These are phyloP conservation scores for Venturia effusa DNA, from an alignment of 2,329 filamentous ascomycete genomes.

Conservation along the genomic window DNA sequence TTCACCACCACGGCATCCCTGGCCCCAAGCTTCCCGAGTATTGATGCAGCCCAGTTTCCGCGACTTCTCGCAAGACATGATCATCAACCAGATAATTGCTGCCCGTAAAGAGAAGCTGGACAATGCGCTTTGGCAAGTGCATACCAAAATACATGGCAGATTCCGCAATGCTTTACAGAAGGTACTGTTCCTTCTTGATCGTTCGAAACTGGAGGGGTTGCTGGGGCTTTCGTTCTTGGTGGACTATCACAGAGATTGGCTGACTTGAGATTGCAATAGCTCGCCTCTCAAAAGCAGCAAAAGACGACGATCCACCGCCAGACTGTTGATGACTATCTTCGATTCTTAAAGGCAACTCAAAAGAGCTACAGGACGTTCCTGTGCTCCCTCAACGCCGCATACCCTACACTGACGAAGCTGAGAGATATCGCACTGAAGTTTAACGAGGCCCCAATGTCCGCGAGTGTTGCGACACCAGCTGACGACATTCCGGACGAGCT, in stretches of 20 bases:
- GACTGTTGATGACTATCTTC: conserved; percentile 72
- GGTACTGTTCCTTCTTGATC: conserved; percentile 21
- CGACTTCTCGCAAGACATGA: conserved; percentile 56
- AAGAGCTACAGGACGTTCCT: conserved; percentile 25
- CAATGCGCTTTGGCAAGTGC: conserved; percentile 63
- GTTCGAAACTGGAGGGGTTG: background rate
- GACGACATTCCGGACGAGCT: background rate
- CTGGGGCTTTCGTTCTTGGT: background rate
- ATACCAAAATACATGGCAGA: conserved; percentile 64
- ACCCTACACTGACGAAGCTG: conserved; percentile 46
- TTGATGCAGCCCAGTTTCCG: conserved; percentile 48
- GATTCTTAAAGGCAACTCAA: conserved; percentile 57
- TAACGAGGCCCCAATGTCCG: background rate
- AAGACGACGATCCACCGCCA: conserved; percentile 36
- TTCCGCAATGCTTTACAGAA: conserved; percentile 61
- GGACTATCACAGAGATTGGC: background rate
- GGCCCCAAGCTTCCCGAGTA: background rate
- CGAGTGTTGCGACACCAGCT: background rate
- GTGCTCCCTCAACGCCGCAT: conserved; percentile 58
- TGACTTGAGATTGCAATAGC: conserved; percentile 2
- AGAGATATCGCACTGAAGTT: conserved; percentile 39
- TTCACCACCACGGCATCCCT: background rate
- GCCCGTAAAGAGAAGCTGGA: conserved; percentile 56
- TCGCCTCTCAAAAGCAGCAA: conserved; percentile 1
- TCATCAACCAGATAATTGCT: conserved; percentile 62